Evolutionary conservation across 2,329 filamentous ascomycete species (phyloP).

Genomic region (Nemania diffusa): DNA sequence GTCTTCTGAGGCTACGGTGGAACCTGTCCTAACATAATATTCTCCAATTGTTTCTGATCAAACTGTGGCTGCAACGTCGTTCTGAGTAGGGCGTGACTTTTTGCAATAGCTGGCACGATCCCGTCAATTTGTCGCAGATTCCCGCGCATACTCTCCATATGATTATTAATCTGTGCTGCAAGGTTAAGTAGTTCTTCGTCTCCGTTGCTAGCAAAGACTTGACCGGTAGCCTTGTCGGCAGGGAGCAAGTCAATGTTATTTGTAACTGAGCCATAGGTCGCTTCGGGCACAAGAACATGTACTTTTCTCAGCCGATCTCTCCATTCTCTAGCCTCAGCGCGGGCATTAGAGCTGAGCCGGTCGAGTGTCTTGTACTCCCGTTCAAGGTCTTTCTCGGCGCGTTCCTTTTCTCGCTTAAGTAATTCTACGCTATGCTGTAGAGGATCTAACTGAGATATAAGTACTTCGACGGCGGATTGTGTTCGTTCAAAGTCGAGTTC

Average conservation of each 20-base stretch:
- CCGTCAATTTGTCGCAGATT: conserved; percentile 66
- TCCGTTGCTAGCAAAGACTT: conserved; percentile 43
- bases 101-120: conserved; percentile 60
- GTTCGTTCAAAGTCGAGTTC: conserved; percentile 75
- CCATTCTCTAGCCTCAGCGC: conserved; percentile 63
- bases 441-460: conserved; percentile 70
- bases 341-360: conserved; percentile 65
- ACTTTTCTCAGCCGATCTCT: conserved; percentile 61
- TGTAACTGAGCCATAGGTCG: conserved; percentile 17
- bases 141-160: conserved; percentile 66
- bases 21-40: conserved; percentile 54
- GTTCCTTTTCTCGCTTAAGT: conserved; percentile 66
- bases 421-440: conserved; percentile 71
- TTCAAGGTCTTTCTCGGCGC: conserved; percentile 66
- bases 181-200: conserved; percentile 58
- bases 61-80: conserved; percentile 60
- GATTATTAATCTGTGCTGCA: conserved; percentile 61
- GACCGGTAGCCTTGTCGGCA: conserved; percentile 36
- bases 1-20: conserved; percentile 19
- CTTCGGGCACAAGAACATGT: conserved; percentile 61
- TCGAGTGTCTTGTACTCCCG: conserved; percentile 63
- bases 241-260: conserved; percentile 34
- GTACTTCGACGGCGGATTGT: conserved; percentile 64
- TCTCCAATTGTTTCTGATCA: conserved; percentile 58
- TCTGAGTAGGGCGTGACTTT: conserved; percentile 61